A percentile compares a stretch with the other conserved stretches of the same genome.
phyloP scores from a whole-genome alignment of 805 yeast genomes.

The Ogataea pilisensis region DNA sequence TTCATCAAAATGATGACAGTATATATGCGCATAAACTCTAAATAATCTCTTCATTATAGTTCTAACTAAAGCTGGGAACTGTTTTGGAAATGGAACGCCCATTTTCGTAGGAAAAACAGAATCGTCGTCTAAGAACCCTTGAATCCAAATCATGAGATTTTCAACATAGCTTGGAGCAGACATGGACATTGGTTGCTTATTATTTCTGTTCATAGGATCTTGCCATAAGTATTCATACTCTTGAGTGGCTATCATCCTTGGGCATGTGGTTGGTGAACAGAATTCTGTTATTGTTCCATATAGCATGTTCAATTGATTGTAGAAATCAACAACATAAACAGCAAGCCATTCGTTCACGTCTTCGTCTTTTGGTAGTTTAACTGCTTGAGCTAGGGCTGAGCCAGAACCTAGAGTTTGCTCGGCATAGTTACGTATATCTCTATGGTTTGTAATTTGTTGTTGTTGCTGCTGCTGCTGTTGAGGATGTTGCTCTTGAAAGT shows the following conservation, averaged over 20 bases:
- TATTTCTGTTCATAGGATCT: constrained; percentile 53
- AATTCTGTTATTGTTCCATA: constrained; percentile 95
- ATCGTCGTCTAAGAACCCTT: constrained; percentile 87
- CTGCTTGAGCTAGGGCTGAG: constrained; percentile 87
- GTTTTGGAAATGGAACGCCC: constrained; percentile 89
- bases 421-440: constrained; percentile 80
- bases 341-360: constrained; percentile 94
- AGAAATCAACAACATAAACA: constrained; percentile 95
- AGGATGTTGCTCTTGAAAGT: constrained; percentile 6
- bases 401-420: constrained; percentile 95
- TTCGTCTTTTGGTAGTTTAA: constrained; percentile 88
- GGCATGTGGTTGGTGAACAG: constrained; percentile 93
- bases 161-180: constrained; percentile 96
- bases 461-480: constrained; percentile 12
- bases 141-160: constrained; percentile 91
- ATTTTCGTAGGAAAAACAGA: constrained; percentile 82
- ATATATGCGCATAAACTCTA: constrained; percentile 94
- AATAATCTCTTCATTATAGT: constrained; percentile 89
- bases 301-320: constrained; percentile 92
- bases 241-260: constrained; percentile 95
- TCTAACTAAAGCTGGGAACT: constrained; percentile 71
- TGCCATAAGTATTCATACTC: constrained; percentile 98
- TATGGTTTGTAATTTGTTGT: constrained; percentile 40
- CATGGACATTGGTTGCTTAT: constrained; percentile 74
- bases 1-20: constrained; percentile 97